Evolutionary conservation across 1,284 basidiomycete genomes (phyloP), one percentile per base, ranked within the genome.

Genomic region (Mycena citricolor): DNA sequence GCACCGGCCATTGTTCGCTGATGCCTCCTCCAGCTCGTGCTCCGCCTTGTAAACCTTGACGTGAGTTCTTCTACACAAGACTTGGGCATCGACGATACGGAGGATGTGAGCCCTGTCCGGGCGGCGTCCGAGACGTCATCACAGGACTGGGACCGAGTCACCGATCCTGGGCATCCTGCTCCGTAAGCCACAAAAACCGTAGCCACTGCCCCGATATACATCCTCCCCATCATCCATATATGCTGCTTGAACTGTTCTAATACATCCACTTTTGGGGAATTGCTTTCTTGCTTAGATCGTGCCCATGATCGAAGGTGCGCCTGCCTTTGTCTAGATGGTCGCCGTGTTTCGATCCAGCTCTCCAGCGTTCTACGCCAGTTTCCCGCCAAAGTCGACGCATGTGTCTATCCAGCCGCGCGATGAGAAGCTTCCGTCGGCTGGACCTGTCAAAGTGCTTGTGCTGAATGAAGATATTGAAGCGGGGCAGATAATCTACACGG

Each of bases 31-130:
- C 54, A 89, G 78, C 73, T 95, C 54, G 79, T 99, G 52, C 86
- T 97, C 80, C 82, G 94, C 59, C 72, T 97, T 66, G 87, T 87
- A 57, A 85, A 86, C 56, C 68, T 90, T 69, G 91, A 94, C 71
- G 90, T 94, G 71, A 90, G 88, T 88, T 62, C 67, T 51, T 65
- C 72, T 62, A 59, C 56, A 57, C 60, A 54, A 44, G 46, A 60
- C 54, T 31, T 57, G 42, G 53, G 62, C 58, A 50, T 57, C 61
- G 68, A 68, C 53, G 72, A 76, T 47, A 77, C 80, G 56, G 76
- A 73, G 49, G 77, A 83, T 57, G 68, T 68, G 57, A 82, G 79
- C 63, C 80, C 77, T 42, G 73, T 71, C 41, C 69, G 74, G 60
- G 83, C 86, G 48, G 86, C 85, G 32, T 90, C 88, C 42, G 87